Evolutionary conservation across 2,329 filamentous ascomycete species (phyloP).

Genomic region (Ophiostoma quercus): DNA sequence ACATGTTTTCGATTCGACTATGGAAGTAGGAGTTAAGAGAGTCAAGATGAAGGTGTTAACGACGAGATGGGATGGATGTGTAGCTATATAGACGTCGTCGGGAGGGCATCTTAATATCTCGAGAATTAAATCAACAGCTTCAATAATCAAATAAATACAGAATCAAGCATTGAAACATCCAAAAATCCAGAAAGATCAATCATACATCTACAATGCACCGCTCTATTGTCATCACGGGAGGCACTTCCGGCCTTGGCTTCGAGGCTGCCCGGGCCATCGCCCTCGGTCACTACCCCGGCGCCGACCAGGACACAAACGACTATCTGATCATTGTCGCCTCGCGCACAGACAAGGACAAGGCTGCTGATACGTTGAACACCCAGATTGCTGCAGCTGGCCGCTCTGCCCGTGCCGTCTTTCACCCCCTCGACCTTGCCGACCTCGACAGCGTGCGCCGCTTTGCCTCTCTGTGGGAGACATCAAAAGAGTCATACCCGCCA

Average conservation of each 20-base stretch:
- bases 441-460: constrained; percentile 19
- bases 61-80: background rate
- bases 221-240: constrained; percentile 22
- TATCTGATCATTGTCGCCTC: constrained; percentile 14
- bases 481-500: constrained; percentile 4
- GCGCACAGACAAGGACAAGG: constrained; percentile 17
- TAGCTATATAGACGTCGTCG: background rate
- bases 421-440: constrained; percentile 18
- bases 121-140: background rate
- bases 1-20: too few species aligned
- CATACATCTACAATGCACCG: constrained; percentile 3
- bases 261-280: constrained; percentile 21
- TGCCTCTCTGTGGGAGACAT: constrained; percentile 12
- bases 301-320: constrained; percentile 9
- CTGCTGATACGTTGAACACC: constrained; percentile 16
- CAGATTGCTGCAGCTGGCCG: background rate
- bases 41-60: background rate
- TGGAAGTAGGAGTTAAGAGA: background rate
- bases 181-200: background rate
- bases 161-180: background rate
- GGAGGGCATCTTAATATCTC: too few species aligned
- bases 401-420: constrained; percentile 15
- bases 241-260: constrained; percentile 21
- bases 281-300: constrained; percentile 15
- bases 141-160: background rate